Percentiles rank a stretch among this genome's conserved stretches.
Evolutionary conservation across 306 rosid species (phyloP).

Genomic region (Inga leiocalycina): DNA sequence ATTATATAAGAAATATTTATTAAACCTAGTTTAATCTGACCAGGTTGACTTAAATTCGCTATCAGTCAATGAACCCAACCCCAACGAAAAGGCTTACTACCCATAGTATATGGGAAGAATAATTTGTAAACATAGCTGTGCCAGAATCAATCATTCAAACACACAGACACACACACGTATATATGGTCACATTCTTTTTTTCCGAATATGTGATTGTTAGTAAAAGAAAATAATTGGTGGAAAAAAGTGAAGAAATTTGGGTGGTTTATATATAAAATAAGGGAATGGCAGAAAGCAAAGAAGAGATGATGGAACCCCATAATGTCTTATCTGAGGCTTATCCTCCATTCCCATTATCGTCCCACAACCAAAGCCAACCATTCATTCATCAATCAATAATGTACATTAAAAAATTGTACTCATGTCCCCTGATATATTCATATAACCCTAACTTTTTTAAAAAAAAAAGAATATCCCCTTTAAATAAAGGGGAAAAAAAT

Average conservation of each 20-base stretch:
- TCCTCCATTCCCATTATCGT: conserved; percentile 53
- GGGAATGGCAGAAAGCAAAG: neutral
- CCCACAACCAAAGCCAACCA: conserved; percentile 55
- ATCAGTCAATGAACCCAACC: neutral
- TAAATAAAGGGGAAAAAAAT: conserved; percentile 3
- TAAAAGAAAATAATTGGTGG: neutral
- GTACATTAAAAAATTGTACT: conserved; percentile 14
- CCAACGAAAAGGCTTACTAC: neutral
- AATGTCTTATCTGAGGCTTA: conserved; percentile 66
- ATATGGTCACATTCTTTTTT: neutral
- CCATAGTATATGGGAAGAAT: neutral
- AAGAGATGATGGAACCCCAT: conserved; percentile 65
- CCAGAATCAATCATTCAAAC: neutral
- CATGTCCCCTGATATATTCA: conserved; percentile 4
- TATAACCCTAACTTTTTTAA: conserved; percentile 9
- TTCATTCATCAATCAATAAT: neutral
- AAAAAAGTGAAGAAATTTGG: conserved; percentile 35
- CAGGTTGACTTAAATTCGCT: too few species aligned
- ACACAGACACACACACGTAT: neutral
- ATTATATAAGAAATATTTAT: too few species aligned
- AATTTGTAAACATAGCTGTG: neutral
- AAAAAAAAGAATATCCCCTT: conserved; percentile 30
- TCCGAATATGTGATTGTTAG: neutral
- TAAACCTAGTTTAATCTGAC: too few species aligned
- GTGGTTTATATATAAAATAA: conserved; percentile 21